Base-by-base conservation (phyloP, 495 filamentous ascomycete species). In the Massariosphaeria phaeospora region DNA sequence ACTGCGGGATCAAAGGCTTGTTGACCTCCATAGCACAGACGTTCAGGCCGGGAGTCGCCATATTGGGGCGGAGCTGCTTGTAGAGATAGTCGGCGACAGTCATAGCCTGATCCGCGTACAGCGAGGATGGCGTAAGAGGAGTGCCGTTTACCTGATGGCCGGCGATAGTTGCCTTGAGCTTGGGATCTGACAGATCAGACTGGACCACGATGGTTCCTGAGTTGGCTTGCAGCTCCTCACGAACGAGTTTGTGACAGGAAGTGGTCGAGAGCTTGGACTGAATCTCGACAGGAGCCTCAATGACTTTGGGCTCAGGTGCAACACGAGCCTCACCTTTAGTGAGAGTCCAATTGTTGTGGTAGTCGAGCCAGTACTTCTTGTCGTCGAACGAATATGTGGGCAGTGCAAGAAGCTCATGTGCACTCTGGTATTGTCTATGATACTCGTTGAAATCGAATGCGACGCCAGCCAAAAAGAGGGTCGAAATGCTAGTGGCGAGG, bases 321-420 rank as follows among this genome's bases (percentile, higher is more conserved):
- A 58, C 57, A 0, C 61, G 64, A 15, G 68, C 71, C 42, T 75
- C 69, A 30, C 74, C 74, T 60, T 76, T 76, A 27, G 66, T 73
- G n/a, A 76, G 64, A 48, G 67, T 69, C 74, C 74, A 76, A 63
- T 76, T 72, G 55, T 75, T 73, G 58, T 66, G 64, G 54, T 76
- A 74, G 49, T 76, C 70, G 17, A 78, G 66, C 75, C 75, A 78
- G 56, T 77, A 77, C 39, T 65, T 75, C 68, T 78, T 76, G 27
- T 72, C 62, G 48, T 78, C 75, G 43, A 75, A 78, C 1, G 61
- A 62, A 46, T 78, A 78, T 0, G 74, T 72, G 7, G 76, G 76
- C 6, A 79, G 64, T 10, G 66, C 57, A 8, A 73, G 52, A 1
- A 79, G 53, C 44, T 65, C 55, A 20, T 75, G 73, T 35, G 69